Evolutionary conservation across 805 yeast genomes (phyloP).

Genomic region (Torulaspora microellipsoides): DNA sequence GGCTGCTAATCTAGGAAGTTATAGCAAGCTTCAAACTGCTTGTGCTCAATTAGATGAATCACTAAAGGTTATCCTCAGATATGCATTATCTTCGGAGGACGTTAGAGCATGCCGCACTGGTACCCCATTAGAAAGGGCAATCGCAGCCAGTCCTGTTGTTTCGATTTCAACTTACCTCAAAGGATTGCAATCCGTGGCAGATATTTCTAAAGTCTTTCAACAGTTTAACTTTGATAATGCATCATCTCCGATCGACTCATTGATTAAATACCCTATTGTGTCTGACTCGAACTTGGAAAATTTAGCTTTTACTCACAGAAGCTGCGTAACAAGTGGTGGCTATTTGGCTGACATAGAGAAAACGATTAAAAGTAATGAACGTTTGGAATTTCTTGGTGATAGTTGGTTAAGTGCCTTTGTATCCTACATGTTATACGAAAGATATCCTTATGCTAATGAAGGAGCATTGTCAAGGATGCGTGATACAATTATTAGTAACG

Average conservation of each 20-base stretch:
- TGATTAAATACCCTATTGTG: slow-evolving; percentile 20
- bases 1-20: slow-evolving; percentile 10
- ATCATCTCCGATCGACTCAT: slow-evolving; percentile 7
- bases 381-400: slow-evolving; percentile 84
- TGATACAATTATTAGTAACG: slow-evolving; percentile 62
- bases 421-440: slow-evolving; percentile 56
- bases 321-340: slow-evolving; percentile 18
- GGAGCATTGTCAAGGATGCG: slow-evolving; percentile 70
- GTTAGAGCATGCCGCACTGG: not conserved
- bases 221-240: slow-evolving; percentile 9
- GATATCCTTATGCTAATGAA: slow-evolving; percentile 65
- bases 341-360: slow-evolving; percentile 14
- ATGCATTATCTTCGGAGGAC: slow-evolving; percentile 5
- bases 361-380: slow-evolving; percentile 47
- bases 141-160: slow-evolving; percentile 16
- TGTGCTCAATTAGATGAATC: slow-evolving; percentile 16
- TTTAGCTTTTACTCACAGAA: slow-evolving; percentile 23
- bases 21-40: slow-evolving; percentile 17
- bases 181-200: slow-evolving; percentile 1
- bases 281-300: slow-evolving; percentile 18
- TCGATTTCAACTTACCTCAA: slow-evolving; percentile 10
- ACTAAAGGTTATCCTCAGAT: slow-evolving; percentile 11
- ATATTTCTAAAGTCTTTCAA: slow-evolving; percentile 7
- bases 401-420: slow-evolving; percentile 65
- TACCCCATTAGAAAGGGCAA: slow-evolving; percentile 9